Conservation (phyloP, 2,329 filamentous ascomycete species). For the Penicillium sp. region DNA sequence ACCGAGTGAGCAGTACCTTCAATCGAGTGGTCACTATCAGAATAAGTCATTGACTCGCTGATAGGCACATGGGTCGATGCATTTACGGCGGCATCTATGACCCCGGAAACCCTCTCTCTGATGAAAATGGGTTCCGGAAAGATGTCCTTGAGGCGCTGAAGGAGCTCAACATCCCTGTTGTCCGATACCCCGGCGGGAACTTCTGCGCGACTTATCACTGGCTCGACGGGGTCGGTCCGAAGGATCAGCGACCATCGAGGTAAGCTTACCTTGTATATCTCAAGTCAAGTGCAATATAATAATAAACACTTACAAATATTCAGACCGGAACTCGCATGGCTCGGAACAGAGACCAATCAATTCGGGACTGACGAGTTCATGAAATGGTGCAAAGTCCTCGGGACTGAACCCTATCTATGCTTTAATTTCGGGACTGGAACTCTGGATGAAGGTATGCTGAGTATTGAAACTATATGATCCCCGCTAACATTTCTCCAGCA, state of each 20-base stretch:
- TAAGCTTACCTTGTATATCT: constrained; percentile 23
- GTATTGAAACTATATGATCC: too few relatives aligned
- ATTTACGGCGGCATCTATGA: constrained; percentile 86
- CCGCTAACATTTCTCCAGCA: constrained; percentile 34
- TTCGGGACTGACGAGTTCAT: constrained; percentile 87
- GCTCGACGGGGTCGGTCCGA: constrained; percentile 73
- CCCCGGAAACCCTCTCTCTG: constrained; percentile 66
- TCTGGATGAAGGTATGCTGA: constrained; percentile 48
- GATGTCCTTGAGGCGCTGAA: constrained; percentile 71
- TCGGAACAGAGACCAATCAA: constrained; percentile 68
- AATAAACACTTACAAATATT: neutral
- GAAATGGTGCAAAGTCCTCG: constrained; percentile 69
- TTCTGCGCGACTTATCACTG: constrained; percentile 83
- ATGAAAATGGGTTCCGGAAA: constrained; percentile 69
- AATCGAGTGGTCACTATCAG: neutral
- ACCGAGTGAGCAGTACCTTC: constrained; percentile 59
- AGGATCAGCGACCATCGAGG: constrained; percentile 59
- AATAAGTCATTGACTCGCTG: constrained; percentile 13
- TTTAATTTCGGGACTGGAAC: constrained; percentile 77
- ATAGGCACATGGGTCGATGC: constrained; percentile 80
- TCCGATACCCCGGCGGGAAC: constrained; percentile 78
- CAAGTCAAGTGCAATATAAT: neutral
- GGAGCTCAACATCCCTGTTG: constrained; percentile 70
- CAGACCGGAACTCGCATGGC: constrained; percentile 73
- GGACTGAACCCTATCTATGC: constrained; percentile 72